Evolutionary conservation across 257 asterid species (phyloP).

Genomic region (Scutellaria galericulata): DNA sequence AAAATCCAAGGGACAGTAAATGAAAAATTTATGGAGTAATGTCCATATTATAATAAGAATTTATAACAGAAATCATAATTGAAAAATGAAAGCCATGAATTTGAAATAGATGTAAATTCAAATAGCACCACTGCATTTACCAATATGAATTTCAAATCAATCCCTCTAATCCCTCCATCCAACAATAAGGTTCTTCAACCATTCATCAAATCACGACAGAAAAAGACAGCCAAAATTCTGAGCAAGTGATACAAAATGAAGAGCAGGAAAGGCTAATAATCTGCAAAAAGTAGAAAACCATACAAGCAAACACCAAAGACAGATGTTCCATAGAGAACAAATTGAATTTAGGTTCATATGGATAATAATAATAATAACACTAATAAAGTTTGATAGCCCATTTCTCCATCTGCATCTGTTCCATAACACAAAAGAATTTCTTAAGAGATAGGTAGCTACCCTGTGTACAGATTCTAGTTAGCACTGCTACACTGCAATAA

Average conservation of each 20-base stretch:
- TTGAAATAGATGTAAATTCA: too few species aligned
- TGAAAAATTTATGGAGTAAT: too few species aligned
- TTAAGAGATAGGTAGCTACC: slow-evolving; percentile 36
- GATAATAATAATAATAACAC: slow-evolving; percentile 24
- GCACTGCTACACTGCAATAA: slow-evolving; percentile 40
- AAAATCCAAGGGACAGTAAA: too few species aligned
- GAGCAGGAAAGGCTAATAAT: not conserved
- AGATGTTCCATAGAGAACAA: slow-evolving; percentile 22
- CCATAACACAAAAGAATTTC: slow-evolving; percentile 27
- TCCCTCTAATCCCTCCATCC: too few species aligned
- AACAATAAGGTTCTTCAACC: too few species aligned
- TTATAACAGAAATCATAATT: too few species aligned
- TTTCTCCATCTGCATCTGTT: slow-evolving; percentile 35
- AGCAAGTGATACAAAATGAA: not conserved
- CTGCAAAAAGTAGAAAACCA: not conserved
- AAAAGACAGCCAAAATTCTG: too few species aligned
- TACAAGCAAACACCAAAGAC: not conserved
- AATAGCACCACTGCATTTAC: too few species aligned
- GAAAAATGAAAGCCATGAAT: too few species aligned
- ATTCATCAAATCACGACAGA: too few species aligned
- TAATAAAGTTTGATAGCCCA: slow-evolving; percentile 35
- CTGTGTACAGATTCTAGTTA: slow-evolving; percentile 58
- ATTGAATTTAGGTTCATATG: slow-evolving; percentile 25
- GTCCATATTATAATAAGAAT: too few species aligned
- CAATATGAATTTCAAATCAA: too few species aligned